Evolutionary conservation across 2,329 filamentous ascomycete genomes (phyloP).

Genomic region (Harringtonia aguacate): DNA sequence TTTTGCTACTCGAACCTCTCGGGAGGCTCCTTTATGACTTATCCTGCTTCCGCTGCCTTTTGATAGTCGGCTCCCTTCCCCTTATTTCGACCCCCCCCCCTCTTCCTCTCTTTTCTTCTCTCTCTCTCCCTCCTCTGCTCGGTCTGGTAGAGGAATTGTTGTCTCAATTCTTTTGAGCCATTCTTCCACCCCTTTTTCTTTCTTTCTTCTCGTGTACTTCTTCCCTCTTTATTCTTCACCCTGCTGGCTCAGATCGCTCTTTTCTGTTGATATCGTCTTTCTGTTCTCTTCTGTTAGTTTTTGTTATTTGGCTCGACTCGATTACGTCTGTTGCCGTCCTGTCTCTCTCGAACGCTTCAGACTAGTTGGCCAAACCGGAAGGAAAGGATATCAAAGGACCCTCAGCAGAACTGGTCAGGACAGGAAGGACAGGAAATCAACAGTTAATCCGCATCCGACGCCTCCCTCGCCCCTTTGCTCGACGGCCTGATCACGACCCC

Average conservation of each 20-base stretch:
- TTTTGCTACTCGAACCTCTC: too few species aligned
- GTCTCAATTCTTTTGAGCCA: conserved; percentile 22
- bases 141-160: conserved; percentile 34
- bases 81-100: conserved; percentile 7
- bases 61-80: conserved; percentile 28
- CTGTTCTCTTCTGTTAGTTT: not conserved
- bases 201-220: conserved; percentile 22
- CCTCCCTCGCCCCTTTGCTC: not conserved
- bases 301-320: not conserved
- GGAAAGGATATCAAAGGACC: too few species aligned
- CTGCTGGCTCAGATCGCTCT: conserved; percentile 53
- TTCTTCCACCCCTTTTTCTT: conserved; percentile 21
- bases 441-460: too few species aligned
- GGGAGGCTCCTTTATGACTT: conserved; percentile 1
- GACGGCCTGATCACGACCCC: not conserved
- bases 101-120: conserved; percentile 12
- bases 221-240: conserved; percentile 25
- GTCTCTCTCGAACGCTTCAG: too few species aligned
- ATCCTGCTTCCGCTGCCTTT: conserved; percentile 12
- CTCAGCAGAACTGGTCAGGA: too few species aligned
- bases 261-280: conserved; percentile 16
- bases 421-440: too few species aligned
- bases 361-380: too few species aligned
- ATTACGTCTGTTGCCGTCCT: not conserved
- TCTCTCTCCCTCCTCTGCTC: conserved; percentile 21